These are phyloP conservation scores for Sarocladium strictum DNA, from an alignment of 2,329 filamentous ascomycete species.

Conservation along the genomic window DNA sequence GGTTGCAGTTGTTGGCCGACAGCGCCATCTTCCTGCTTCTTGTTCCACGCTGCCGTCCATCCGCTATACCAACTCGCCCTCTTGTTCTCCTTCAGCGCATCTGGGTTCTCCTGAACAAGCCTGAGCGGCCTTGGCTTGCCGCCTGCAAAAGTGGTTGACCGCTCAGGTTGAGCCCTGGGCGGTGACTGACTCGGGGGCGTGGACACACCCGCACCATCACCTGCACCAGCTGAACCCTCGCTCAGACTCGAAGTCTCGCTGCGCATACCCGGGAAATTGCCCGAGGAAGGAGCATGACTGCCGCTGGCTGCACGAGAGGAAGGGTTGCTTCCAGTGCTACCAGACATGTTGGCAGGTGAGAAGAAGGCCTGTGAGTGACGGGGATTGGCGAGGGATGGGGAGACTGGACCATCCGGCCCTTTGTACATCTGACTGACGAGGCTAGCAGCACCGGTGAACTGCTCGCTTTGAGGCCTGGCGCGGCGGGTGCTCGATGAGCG, in stretches of 20 bases:
- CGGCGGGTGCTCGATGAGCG: constrained; percentile 49
- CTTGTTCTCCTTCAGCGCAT: constrained; percentile 43
- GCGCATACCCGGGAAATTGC: constrained; percentile 68
- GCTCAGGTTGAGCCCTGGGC: constrained; percentile 41
- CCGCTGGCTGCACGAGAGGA: constrained; percentile 46
- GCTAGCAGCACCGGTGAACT: constrained; percentile 57
- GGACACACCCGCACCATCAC: constrained; percentile 19
- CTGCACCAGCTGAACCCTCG: constrained; percentile 54
- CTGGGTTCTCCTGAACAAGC: constrained; percentile 73
- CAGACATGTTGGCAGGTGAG: constrained; percentile 38
- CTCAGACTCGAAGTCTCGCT: constrained; percentile 60
- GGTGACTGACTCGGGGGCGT: constrained; percentile 48
- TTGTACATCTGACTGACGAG: constrained; percentile 90
- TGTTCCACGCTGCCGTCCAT: constrained; percentile 40
- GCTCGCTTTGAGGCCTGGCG: constrained; percentile 56
- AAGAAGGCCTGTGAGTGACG: constrained; percentile 62
- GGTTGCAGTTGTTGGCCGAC: constrained; percentile 14
- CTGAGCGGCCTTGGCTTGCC: constrained; percentile 79
- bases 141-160: constrained; percentile 52
- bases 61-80: constrained; percentile 58
- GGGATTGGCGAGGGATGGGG: constrained; percentile 51
- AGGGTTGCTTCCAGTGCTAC: constrained; percentile 38
- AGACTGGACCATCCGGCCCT: constrained; percentile 59
- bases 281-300: constrained; percentile 37
- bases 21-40: constrained; percentile 39